Percentiles rank a stretch among this genome's conserved stretches.
phyloP scores from a whole-genome alignment of 768 basidiomycete species.

The Holtermanniella nyarrowii region DNA sequence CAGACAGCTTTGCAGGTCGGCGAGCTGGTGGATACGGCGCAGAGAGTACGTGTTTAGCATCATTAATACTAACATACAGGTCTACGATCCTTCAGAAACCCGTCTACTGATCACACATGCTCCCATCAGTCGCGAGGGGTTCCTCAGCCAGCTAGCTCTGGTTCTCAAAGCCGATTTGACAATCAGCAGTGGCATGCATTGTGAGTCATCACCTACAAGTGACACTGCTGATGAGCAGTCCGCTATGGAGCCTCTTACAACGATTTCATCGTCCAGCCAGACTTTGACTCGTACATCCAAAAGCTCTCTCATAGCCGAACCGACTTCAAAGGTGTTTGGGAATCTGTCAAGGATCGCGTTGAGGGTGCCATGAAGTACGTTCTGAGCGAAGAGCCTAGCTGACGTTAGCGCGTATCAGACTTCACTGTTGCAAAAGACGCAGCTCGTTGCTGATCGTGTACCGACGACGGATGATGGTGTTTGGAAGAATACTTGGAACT shows the following conservation, averaged over 20 bases:
- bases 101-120: slow-evolving; percentile 87
- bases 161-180: slow-evolving; percentile 90
- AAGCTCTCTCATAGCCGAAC: slow-evolving; percentile 72
- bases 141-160: slow-evolving; percentile 79
- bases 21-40: slow-evolving; percentile 93
- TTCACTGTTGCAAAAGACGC: slow-evolving; percentile 74
- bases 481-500: slow-evolving; percentile 99
- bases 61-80: slow-evolving; percentile 21
- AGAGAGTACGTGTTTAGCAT: slow-evolving; percentile 52
- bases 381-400: background rate
- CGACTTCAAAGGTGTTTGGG: slow-evolving; percentile 85
- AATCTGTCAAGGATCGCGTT: slow-evolving; percentile 80
- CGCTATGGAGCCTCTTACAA: slow-evolving; percentile 93
- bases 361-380: slow-evolving; percentile 71
- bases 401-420: slow-evolving; percentile 62
- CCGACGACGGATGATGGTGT: slow-evolving; percentile 77
- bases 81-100: slow-evolving; percentile 80
- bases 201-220: slow-evolving; percentile 14
- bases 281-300: slow-evolving; percentile 74
- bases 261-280: slow-evolving; percentile 84
- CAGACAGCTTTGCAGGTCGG: slow-evolving; percentile 94
- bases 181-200: slow-evolving; percentile 87
- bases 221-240: slow-evolving; percentile 42
- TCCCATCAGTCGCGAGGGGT: slow-evolving; percentile 82
- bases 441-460: slow-evolving; percentile 70